A percentile compares a stretch with the other conserved stretches of the same genome.
Conservation (phyloP, 257 asterid species). For the Solanum pinnatisectum region DNA sequence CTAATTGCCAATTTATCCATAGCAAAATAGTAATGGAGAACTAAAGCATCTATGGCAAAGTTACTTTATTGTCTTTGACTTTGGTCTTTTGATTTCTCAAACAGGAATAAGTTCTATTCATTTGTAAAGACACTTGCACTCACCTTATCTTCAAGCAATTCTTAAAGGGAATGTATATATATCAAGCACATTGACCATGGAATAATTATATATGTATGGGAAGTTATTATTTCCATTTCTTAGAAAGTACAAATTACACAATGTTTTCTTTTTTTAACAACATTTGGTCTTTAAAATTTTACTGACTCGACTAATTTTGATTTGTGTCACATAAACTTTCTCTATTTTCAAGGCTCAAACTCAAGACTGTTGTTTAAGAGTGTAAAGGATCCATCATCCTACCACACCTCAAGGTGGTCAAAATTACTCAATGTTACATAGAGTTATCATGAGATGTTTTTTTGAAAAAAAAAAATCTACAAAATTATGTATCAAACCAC, state of each 20-base stretch:
- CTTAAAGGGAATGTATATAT: not conserved
- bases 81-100: not conserved
- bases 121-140: not conserved
- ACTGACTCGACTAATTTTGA: accelerated
- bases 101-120: not conserved
- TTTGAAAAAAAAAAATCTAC: no score
- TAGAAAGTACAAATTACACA: not conserved
- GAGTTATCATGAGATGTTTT: no score
- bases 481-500: no score
- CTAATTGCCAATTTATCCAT: not conserved
- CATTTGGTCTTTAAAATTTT: not conserved
- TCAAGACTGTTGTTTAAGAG: no score
- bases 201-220: not conserved
- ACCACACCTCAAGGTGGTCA: no score
- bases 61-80: not conserved
- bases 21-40: not conserved
- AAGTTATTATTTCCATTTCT: not conserved
- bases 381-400: no score
- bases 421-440: no score
- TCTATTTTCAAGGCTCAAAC: no score
- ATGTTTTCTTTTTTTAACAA: not conserved
- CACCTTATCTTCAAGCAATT: not conserved
- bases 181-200: not conserved
- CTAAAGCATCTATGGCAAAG: not conserved
- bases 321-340: not conserved